Evolutionary conservation across 78 protist species (phyloP).

Genomic region (Dictyostelium intermedium): DNA sequence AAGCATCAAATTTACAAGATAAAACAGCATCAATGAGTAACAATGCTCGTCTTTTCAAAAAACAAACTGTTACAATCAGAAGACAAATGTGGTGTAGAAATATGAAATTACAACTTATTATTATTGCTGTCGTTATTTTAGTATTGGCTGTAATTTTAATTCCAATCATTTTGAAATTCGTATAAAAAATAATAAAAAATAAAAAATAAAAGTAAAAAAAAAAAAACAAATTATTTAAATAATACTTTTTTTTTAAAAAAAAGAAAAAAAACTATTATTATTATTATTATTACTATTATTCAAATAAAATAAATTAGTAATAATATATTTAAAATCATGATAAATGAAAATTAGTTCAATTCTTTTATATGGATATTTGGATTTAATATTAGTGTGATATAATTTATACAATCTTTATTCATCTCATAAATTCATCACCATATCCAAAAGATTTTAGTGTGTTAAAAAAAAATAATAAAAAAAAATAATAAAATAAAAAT

Average conservation of each 20-base stretch:
- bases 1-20: constrained; percentile 64
- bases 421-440: no score
- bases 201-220: not conserved
- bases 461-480: no score
- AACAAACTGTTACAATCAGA: constrained; percentile 62
- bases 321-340: no score
- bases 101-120: constrained; percentile 70
- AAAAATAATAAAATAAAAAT: no score
- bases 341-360: no score
- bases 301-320: not conserved
- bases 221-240: not conserved
- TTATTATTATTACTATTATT: no score
- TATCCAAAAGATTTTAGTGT: no score
- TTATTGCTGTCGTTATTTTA: constrained; percentile 43
- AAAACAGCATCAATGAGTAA: constrained; percentile 55
- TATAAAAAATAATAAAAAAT: not conserved
- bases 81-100: constrained; percentile 82
- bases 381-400: no score
- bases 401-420: no score
- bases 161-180: constrained; percentile 49
- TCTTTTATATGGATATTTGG: no score
- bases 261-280: not conserved
- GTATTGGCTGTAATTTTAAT: constrained; percentile 42
- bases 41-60: constrained; percentile 59
- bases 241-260: not conserved